Evolutionary conservation across 192 early-diverging fungal species (phyloP), one percentile per base, ranked within the genome.

Genomic region (Entophlyctis helioformis): DNA sequence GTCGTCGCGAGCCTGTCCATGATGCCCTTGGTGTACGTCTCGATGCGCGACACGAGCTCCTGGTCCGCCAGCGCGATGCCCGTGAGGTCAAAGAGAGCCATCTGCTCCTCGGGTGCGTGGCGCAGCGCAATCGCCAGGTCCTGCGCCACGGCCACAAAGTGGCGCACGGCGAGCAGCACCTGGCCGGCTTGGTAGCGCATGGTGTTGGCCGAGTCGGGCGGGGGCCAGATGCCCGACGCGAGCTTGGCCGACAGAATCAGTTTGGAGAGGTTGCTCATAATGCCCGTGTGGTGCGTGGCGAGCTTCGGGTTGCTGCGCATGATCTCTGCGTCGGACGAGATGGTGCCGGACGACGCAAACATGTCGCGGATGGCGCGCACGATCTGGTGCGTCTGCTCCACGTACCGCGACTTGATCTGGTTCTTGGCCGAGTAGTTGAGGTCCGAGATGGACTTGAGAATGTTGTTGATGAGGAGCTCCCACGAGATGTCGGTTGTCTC

Each of bases 151-250:
- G 67, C 50, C n/a, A 86, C 75, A 60, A 96, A 97, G 33, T 78
- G 66, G 34, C 82, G 78, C 1, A 94, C 84, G 9, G 85, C 64
- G 16, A 76, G 62, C 25, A 93, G 63, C 22, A 97, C 81, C 42
- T 90, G 87, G 27, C 80, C 76, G 1, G 87, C 83, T 38, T 90
- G 81, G 23, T 71, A 65, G n/a, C 81, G 65, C 64, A 96, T 86
- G 10, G 80, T 87, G 21, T 74, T 56, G 21, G 80, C 72, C 7
- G 87, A 77, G 54, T 89, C 87, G 11, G 86, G 84, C 3, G 87
- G 83, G 25, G 90, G 90, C 89, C 90, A 92, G 35, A 92, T 74
- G n/a, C 82, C 82, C 12, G 83, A 64, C 0, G 84, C 87, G 32
- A 81, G 72, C 51, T 85, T 89, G 32, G 87, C 80, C 9, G 85